A percentile compares a stretch with the other conserved stretches of the same genome.
phyloP scores from a whole-genome alignment of 2,329 filamentous ascomycete genomes.

The Fusarium duplospermum region DNA sequence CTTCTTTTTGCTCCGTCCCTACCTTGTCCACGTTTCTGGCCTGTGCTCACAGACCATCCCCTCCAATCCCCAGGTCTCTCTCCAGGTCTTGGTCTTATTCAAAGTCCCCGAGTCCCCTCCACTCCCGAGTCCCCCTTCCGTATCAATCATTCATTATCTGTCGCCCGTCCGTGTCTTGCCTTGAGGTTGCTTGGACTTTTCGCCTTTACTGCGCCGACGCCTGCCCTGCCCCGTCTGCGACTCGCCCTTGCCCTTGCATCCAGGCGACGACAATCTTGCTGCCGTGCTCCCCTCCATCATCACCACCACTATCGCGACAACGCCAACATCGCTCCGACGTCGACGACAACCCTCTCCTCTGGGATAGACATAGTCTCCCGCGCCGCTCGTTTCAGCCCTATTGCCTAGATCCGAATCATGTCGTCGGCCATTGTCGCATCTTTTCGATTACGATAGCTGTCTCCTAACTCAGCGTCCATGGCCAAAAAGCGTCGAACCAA shows the following conservation, averaged over 20 bases:
- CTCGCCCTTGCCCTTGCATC: neutral
- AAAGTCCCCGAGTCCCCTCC: slow-evolving; percentile 21
- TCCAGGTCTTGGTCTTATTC: slow-evolving; percentile 17
- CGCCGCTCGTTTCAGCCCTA: slow-evolving; percentile 32
- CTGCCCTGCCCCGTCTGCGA: neutral
- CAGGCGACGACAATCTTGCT: neutral
- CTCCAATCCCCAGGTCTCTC: slow-evolving; percentile 35
- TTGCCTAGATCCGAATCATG: slow-evolving; percentile 36
- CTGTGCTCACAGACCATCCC: slow-evolving; percentile 33
- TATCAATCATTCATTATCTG: slow-evolving; percentile 22
- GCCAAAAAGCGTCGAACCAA: slow-evolving; percentile 49
- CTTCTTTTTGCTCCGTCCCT: neutral
- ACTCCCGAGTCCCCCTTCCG: slow-evolving; percentile 16
- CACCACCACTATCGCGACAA: neutral
- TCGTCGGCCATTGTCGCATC: slow-evolving; percentile 25
- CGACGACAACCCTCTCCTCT: slow-evolving; percentile 5
- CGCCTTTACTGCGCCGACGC: neutral
- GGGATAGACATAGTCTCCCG: slow-evolving; percentile 17
- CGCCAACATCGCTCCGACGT: neutral
- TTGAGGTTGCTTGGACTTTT: neutral
- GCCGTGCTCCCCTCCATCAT: neutral
- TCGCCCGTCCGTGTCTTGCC: neutral
- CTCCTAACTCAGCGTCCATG: slow-evolving; percentile 44
- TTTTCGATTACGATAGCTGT: slow-evolving; percentile 36
- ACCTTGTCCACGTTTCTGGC: slow-evolving; percentile 28